A percentile compares a stretch with the other conserved stretches of the same genome.
phyloP scores from a whole-genome alignment of 116 monocot genomes.

The Dioscorea cayenensis region DNA sequence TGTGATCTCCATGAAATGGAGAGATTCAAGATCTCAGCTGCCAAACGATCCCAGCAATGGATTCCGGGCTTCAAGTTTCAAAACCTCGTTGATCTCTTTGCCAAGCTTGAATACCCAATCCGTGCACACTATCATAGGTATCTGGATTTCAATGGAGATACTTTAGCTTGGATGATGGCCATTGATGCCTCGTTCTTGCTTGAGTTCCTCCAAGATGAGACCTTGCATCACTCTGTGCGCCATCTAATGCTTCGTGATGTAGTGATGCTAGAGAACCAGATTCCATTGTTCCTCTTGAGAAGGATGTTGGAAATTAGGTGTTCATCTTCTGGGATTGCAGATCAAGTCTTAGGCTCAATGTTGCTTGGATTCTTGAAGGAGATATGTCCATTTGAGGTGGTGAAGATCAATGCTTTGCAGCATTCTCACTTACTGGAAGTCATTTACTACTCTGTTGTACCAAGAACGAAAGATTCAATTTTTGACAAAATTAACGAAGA shows the following conservation, averaged over 20 bases:
- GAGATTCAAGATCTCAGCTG: constrained; percentile 56
- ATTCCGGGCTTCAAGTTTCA: constrained; percentile 21
- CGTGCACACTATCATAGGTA: constrained; percentile 71
- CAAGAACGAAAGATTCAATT: constrained; percentile 6
- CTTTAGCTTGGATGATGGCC: constrained; percentile 82
- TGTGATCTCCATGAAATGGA: constrained; percentile 70
- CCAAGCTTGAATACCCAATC: constrained; percentile 28
- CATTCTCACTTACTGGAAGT: constrained; percentile 38
- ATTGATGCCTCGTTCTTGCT: constrained; percentile 79
- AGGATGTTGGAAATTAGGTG: constrained; percentile 18
- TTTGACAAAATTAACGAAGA: not conserved
- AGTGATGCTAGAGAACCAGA: constrained; percentile 78
- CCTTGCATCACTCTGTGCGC: constrained; percentile 20
- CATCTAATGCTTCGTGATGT: constrained; percentile 40
- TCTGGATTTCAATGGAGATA: constrained; percentile 48
- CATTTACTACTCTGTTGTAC: constrained; percentile 25
- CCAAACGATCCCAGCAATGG: constrained; percentile 25
- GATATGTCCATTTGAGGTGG: constrained; percentile 45
- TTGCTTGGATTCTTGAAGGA: constrained; percentile 36
- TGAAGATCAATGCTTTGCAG: constrained; percentile 3
- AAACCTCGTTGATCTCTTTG: constrained; percentile 39
- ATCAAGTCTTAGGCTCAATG: constrained; percentile 12
- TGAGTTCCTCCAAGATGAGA: constrained; percentile 36
- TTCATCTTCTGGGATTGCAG: constrained; percentile 4
- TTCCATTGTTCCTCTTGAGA: constrained; percentile 51